Evolutionary conservation across 495 filamentous ascomycete genomes (phyloP).

Genomic region (Daldinia vernicosa): DNA sequence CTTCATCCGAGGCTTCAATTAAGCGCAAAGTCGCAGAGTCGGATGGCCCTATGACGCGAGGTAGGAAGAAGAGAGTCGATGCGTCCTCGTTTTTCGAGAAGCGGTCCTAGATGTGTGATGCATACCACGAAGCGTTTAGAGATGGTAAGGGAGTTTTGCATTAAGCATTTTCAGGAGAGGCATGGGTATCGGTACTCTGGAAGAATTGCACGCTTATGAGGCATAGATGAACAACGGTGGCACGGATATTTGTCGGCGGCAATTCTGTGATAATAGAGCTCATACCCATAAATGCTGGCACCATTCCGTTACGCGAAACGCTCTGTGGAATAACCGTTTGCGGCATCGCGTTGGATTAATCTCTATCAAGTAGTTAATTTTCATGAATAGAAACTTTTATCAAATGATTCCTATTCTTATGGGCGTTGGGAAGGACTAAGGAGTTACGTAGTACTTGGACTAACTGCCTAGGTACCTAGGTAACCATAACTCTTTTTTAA

Average conservation of each 20-base stretch:
- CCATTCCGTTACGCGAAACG: background rate
- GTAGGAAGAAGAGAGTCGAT: slow-evolving; percentile 4
- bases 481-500: background rate
- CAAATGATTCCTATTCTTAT: background rate
- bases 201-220: slow-evolving; percentile 4
- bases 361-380: background rate
- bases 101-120: slow-evolving; percentile 1
- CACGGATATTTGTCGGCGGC: slow-evolving; percentile 10
- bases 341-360: background rate
- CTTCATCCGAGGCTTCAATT: background rate
- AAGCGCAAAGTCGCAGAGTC: slow-evolving; percentile 22
- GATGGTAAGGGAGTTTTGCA: slow-evolving; percentile 14
- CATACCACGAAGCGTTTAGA: slow-evolving; percentile 8
- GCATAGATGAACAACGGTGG: slow-evolving; percentile 1
- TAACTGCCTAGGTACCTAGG: no score
- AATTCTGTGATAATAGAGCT: slow-evolving; percentile 10
- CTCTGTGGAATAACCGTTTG: background rate
- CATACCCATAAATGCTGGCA: slow-evolving; percentile 1
- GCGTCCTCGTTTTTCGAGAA: background rate
- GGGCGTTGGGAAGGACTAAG: no score
- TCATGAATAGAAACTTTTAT: background rate
- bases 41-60: slow-evolving; percentile 18
- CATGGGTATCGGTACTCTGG: slow-evolving; percentile 5
- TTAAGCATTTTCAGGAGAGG: slow-evolving; percentile 33
- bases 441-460: no score